Evolutionary conservation across 2,329 filamentous ascomycete genomes (phyloP).

Genomic region (Simplicillium aogashimaense): DNA sequence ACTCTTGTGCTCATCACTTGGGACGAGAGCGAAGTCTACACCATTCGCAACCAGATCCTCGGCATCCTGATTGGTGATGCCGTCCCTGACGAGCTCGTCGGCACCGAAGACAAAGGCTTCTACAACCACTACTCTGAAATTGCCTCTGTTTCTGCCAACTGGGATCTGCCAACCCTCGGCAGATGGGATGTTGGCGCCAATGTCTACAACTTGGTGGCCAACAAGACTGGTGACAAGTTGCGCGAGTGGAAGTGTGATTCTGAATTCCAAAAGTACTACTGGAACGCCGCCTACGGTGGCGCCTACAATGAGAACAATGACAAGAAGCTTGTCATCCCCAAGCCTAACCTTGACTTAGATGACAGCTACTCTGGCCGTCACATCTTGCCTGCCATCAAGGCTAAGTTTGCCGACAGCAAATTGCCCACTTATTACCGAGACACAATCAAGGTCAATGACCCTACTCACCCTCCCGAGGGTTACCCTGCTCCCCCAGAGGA

Average conservation of each 20-base stretch:
- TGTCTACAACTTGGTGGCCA: constrained; percentile 49
- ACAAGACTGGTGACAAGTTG: constrained; percentile 45
- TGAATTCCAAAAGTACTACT: constrained; percentile 30
- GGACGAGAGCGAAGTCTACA: constrained; percentile 67
- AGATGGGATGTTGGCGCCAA: constrained; percentile 66
- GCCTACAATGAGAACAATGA: constrained; percentile 24
- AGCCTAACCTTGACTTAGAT: constrained; percentile 26
- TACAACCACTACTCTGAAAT: constrained; percentile 66
- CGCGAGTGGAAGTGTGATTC: constrained; percentile 24
- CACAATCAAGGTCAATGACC: constrained; percentile 27
- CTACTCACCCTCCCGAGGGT: constrained; percentile 27
- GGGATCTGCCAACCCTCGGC: constrained; percentile 57
- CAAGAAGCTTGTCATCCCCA: constrained; percentile 22
- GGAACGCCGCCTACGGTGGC: constrained; percentile 45
- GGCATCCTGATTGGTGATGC: constrained; percentile 64
- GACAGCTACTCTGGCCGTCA: constrained; percentile 18
- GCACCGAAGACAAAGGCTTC: constrained; percentile 58
- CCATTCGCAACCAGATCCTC: constrained; percentile 56
- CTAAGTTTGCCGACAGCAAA: constrained; percentile 23
- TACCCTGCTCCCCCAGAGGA: constrained; percentile 12
- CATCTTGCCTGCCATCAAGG: constrained; percentile 25
- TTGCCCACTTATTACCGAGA: constrained; percentile 30
- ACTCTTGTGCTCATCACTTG: constrained; percentile 70
- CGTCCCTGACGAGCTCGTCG: constrained; percentile 49
- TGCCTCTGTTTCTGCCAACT: constrained; percentile 57